phyloP scores from a whole-genome alignment of 768 basidiomycete genomes.

The Pilatotrama ljubarskyi region DNA sequence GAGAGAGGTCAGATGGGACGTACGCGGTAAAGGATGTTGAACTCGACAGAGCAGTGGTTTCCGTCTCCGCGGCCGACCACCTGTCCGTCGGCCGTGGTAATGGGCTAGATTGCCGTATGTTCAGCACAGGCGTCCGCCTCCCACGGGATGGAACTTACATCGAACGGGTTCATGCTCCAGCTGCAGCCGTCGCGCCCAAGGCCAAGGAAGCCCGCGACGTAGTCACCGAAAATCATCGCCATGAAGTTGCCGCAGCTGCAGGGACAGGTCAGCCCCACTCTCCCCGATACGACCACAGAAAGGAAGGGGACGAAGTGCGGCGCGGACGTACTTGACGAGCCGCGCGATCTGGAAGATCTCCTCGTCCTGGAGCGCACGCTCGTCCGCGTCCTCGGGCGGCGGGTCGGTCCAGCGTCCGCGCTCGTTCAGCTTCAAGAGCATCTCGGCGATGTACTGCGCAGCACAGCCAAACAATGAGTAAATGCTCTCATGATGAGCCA shows the following conservation, averaged over 20 bases:
- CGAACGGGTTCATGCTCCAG: constrained; percentile 55
- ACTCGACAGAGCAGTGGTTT: constrained; percentile 76
- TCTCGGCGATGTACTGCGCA: constrained; percentile 52
- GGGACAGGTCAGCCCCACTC: background rate
- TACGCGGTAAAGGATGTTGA: constrained; percentile 54
- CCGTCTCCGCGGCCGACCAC: constrained; percentile 52
- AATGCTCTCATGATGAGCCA: background rate
- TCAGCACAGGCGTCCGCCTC: background rate
- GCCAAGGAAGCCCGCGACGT: constrained; percentile 59
- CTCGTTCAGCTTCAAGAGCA: constrained; percentile 58
- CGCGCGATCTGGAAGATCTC: constrained; percentile 59
- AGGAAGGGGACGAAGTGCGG: background rate
- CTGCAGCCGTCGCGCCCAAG: constrained; percentile 49
- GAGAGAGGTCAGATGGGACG: constrained; percentile 4
- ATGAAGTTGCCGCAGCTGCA: constrained; percentile 52
- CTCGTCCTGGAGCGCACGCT: constrained; percentile 44
- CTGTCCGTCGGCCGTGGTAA: constrained; percentile 21
- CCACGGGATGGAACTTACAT: constrained; percentile 30
- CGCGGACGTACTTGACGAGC: constrained; percentile 45
- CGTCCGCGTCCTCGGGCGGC: constrained; percentile 26
- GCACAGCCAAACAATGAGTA: background rate
- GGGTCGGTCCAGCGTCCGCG: constrained; percentile 46
- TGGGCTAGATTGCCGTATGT: constrained; percentile 11
- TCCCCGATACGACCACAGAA: background rate
- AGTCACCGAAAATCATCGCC: constrained; percentile 56